These are phyloP conservation scores for Penicillium sp. DNA, from an alignment of 2,329 filamentous ascomycete species.

Conservation along the genomic window DNA sequence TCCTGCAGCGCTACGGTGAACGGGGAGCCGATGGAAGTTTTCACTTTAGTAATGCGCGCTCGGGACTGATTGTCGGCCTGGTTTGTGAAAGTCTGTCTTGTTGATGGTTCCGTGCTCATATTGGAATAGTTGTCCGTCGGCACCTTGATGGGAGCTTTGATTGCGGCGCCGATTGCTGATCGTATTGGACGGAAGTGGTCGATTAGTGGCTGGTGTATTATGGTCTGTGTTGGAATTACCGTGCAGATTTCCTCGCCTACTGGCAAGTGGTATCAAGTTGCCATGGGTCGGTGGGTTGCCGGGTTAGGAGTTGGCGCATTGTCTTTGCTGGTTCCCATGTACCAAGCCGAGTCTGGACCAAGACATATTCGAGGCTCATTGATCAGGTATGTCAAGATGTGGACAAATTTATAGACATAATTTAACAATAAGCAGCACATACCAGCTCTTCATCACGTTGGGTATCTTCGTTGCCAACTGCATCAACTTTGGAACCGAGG, in stretches of 20 bases:
- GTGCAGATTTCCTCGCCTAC: constrained; percentile 39
- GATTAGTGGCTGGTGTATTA: constrained; percentile 36
- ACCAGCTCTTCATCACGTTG: constrained; percentile 45
- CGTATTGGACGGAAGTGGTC: constrained; percentile 41
- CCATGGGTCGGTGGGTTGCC: constrained; percentile 40
- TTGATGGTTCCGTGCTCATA: neutral
- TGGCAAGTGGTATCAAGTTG: constrained; percentile 39
- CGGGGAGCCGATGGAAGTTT: constrained; percentile 25
- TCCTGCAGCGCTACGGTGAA: constrained; percentile 37
- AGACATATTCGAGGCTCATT: constrained; percentile 43
- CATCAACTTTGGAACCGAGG: constrained; percentile 44
- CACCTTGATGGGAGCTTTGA: constrained; percentile 40
- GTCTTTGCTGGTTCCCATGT: constrained; percentile 43
- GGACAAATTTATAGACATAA: no score
- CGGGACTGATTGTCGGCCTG: constrained; percentile 40
- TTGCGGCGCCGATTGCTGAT: constrained; percentile 40
- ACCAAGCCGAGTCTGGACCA: constrained; percentile 42
- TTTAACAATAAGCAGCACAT: constrained; percentile 29
- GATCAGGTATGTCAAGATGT: constrained; percentile 34
- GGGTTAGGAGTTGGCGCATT: constrained; percentile 43
- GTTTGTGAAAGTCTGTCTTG: constrained; percentile 20
- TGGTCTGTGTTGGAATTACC: constrained; percentile 39
- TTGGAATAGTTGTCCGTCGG: constrained; percentile 38
- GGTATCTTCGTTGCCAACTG: constrained; percentile 45
- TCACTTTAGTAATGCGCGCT: constrained; percentile 39